These are phyloP conservation scores for Ballota nigra DNA, from an alignment of 257 asterid species.

Conservation along the genomic window DNA sequence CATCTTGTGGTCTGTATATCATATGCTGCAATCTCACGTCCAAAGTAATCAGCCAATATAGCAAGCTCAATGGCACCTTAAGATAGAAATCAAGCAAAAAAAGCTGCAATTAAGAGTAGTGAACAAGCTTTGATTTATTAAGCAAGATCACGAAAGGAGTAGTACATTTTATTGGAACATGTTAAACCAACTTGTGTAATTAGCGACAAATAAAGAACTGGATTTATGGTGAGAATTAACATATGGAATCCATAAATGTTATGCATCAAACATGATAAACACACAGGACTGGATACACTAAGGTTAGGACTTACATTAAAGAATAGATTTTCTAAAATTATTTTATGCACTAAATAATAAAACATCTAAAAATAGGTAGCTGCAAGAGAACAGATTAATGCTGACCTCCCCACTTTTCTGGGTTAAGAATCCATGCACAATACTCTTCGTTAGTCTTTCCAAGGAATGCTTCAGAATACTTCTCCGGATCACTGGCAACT, in stretches of 20 bases:
- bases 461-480: slow-evolving; percentile 81
- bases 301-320: too few species aligned
- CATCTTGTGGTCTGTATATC: slow-evolving; percentile 94
- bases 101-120: slow-evolving; percentile 9
- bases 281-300: too few species aligned
- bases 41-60: slow-evolving; percentile 70
- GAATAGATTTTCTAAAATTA: too few species aligned
- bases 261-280: neutral
- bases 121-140: neutral
- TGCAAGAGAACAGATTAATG: neutral
- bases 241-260: neutral
- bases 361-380: neutral
- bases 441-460: slow-evolving; percentile 85
- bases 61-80: slow-evolving; percentile 96
- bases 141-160: neutral
- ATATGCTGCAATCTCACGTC: slow-evolving; percentile 92
- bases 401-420: slow-evolving; percentile 99
- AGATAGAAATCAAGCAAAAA: slow-evolving; percentile 21
- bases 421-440: slow-evolving; percentile 87
- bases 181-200: neutral
- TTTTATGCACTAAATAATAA: neutral
- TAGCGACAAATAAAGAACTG: neutral
- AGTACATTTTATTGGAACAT: neutral
- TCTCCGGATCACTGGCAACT: slow-evolving; percentile 76
- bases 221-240: neutral